These are phyloP conservation scores for Sordariomycetes sp. DNA, from an alignment of 2,329 filamentous ascomycete species.

Conservation along the genomic window DNA sequence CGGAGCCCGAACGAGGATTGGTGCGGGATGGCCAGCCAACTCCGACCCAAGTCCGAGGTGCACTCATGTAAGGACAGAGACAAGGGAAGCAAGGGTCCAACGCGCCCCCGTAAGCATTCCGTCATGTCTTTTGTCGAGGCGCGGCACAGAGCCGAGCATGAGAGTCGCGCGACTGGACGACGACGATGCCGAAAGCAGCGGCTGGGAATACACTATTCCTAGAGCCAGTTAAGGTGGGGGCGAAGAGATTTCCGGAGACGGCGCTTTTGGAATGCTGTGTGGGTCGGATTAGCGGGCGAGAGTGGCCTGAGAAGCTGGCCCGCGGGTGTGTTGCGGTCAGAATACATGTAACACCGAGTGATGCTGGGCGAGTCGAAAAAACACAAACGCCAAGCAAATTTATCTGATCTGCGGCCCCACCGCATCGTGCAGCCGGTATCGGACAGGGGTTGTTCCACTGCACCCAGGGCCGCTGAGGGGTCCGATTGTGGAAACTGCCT, in stretches of 20 bases:
- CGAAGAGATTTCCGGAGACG: too few relatives aligned
- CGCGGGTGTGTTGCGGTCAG: neutral
- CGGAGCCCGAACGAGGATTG: neutral
- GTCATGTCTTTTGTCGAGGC: neutral
- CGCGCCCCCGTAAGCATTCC: neutral
- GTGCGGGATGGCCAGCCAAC: neutral
- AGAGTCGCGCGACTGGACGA: neutral
- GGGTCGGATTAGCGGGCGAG: neutral
- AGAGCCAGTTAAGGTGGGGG: too few relatives aligned
- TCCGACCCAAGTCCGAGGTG: neutral
- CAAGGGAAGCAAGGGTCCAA: neutral
- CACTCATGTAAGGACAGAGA: neutral
- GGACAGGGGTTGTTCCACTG: neutral
- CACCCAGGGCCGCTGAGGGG: neutral
- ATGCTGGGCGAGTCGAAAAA: too few relatives aligned
- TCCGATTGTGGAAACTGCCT: neutral
- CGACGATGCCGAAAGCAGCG: neutral
- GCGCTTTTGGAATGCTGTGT: neutral
- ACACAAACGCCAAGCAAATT: slow-evolving; percentile 12
- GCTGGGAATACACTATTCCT: too few relatives aligned
- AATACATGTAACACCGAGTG: too few relatives aligned
- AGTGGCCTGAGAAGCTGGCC: neutral
- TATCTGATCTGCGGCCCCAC: slow-evolving; percentile 23
- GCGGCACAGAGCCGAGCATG: neutral
- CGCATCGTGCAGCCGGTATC: neutral